Base-by-base conservation (phyloP, 2,329 filamentous ascomycete species). In the Gliomastix tumulicola region DNA sequence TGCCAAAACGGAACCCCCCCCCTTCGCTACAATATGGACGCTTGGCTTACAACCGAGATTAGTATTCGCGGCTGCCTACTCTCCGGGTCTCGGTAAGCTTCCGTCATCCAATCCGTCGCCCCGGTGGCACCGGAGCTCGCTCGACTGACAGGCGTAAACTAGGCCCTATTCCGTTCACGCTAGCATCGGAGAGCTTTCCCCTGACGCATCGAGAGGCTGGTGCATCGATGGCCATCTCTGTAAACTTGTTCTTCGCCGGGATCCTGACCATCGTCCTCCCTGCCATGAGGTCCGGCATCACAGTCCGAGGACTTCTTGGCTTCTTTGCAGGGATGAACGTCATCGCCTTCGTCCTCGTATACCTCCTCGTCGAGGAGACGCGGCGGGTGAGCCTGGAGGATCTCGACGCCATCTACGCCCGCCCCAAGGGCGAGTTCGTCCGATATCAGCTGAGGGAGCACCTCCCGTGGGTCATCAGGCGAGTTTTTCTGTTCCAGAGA, bases 101-200 rank as follows among this genome's bases (percentile, higher is more conserved):
- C 13, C 18, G n/a, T 19, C 16, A 19, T 15, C 13, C 3, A 13
- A 7, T n/a, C 17, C 4, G 10, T 7, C n/a, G 25, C 13, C 17
- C 25, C 17, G 9, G n/a, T 13, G n/a, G n/a, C n/a, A 28, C 25
- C 25, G 7, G 17, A 9, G 7, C 17, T 9, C 25, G 17, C n/a
- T 32, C 13, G n/a, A n/a, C n/a, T n/a, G n/a, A n/a, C n/a, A n/a
- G n/a, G n/a, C n/a, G n/a, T n/a, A n/a, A n/a, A n/a, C n/a, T 21
- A 15, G 62, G 63, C 0, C 63, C 63, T 1, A 62, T 66, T 12
- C 59, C 62, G 1, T 66, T 65, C 35, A 66, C 60, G 3, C 54
- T 66, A 19, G 64, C 62, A 22, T 60, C 61, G 6, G 64, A 67
- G 17, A 33, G 37, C 36, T 68, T 66, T 38, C 63, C 64, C 0